Evolutionary conservation across 2,329 filamentous ascomycete species (phyloP), one percentile per base, ranked within the genome.

Genomic region (Fusarium nisikadoi): DNA sequence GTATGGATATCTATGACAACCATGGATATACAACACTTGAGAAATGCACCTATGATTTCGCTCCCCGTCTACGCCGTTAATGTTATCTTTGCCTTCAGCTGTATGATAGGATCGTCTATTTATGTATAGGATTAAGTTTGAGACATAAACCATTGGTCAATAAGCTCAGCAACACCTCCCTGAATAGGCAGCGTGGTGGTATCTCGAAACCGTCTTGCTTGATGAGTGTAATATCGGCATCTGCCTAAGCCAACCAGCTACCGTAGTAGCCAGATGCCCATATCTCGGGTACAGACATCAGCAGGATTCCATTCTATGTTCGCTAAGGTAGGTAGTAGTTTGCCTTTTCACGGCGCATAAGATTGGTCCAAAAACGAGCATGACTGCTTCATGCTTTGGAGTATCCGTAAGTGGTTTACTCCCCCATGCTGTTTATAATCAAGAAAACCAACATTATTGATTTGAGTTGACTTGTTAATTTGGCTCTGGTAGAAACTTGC

Each of bases 21-120:
- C 29, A 52, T 20, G 8, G 49, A 23, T 50, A 29, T 25, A 25
- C 23, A 25, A 25, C 23, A 25, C 23, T 25, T 31, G 12, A 38
- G 42, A 23, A 56, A 31, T 41, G 14, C 35, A 39, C 19, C 25
- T 38, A 58, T 45, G 50, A 68, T 68, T 33, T 68, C 39, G 38
- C 38, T 62, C 27, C 53, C 45, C 19, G 17, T 52, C 17, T 47
- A 19, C 36, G 38, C 16, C 16, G 20, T 17, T 13, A n/a, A 55
- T 38, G 36, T 38, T 47, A 62, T 23, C 38, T 38, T 23, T 36
- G 27, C 13, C 25, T 42, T 42, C 27, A 27, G 45, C 29, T 11
- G 33, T 45, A 38, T 17, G 62, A 36, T 46, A 36, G 38, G 41
- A 35, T n/a, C 23, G 25, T 58, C 27, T 42, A 43, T 29, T 20